Evolutionary conservation across 2,329 filamentous ascomycete species (phyloP), one percentile per base, ranked within the genome.

Genomic region (Dactylonectria estremocensis): DNA sequence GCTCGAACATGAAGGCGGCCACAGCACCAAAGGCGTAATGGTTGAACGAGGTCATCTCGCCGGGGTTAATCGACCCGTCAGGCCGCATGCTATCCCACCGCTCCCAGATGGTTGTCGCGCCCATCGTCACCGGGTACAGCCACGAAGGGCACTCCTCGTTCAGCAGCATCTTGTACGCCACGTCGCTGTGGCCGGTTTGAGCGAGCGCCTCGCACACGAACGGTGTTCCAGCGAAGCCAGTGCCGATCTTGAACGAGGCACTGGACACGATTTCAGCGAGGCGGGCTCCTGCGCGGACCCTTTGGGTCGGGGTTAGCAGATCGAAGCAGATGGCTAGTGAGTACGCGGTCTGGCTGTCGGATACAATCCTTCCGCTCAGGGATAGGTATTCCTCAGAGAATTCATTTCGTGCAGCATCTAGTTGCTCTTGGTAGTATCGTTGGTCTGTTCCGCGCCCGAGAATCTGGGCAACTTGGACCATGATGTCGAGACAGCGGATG

Each of bases 81-180:
- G 78, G 76, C 16, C 80, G 63, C 70, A 83, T 76, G 10, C 72
- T 75, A 31, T 83, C 78, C 81, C 81, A 83, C 7, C 81, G 77
- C 69, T 83, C 82, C 81, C 81, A 83, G 1, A 80, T 77, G 0
- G 79, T 82, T 1, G 81, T 83, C 0, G 78, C 80, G 16, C 77
- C 78, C 78, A 82, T 81, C 6, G 69, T 75, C 9, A 83, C 74
- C 5, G 77, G 79, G 54, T 82, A 82, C 3, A 74, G 72, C 81
- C 80, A 83, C 0, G 74, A 77, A 0, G 80, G 81, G 5, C 76
- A 77, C 11, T 72, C 54, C 1, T 73, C 74, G 31, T 81, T 72
- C 8, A 78, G 66, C 3, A 83, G 69, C 79, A 83, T 82, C 16
- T 75, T 74, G 59, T 82, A 82, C 20, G 68, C 69, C 3, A 69